phyloP scores from a whole-genome alignment of 345 rosid genomes.

The Citrus sinensis region DNA sequence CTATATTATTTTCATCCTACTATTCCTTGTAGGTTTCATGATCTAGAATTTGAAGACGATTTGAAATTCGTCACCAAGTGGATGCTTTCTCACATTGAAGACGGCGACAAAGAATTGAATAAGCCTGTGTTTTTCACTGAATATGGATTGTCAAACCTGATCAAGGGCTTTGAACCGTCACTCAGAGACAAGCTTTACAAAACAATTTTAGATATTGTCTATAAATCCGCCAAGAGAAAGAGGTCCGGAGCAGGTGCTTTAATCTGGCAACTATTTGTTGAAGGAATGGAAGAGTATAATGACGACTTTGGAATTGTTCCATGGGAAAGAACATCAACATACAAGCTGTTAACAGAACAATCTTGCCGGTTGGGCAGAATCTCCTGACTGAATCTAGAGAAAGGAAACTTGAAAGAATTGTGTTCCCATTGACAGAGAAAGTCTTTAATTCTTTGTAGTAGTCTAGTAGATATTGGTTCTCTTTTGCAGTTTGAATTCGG shows the following conservation, averaged over 20 bases:
- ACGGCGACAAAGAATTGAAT: slow-evolving; percentile 69
- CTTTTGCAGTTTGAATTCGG: neutral
- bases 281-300: slow-evolving; percentile 81
- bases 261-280: slow-evolving; percentile 72
- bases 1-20: neutral
- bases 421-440: slow-evolving; percentile 38
- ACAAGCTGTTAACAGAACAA: slow-evolving; percentile 50
- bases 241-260: slow-evolving; percentile 84
- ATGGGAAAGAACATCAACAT: slow-evolving; percentile 60
- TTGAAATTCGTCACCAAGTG: slow-evolving; percentile 66
- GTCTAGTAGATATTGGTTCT: neutral
- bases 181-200: slow-evolving; percentile 59
- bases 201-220: slow-evolving; percentile 50
- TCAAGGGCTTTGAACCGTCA: slow-evolving; percentile 57
- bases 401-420: slow-evolving; percentile 38
- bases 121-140: slow-evolving; percentile 88
- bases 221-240: slow-evolving; percentile 65
- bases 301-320: slow-evolving; percentile 88
- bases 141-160: slow-evolving; percentile 74
- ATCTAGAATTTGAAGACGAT: slow-evolving; percentile 60
- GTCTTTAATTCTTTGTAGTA: neutral
- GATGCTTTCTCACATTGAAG: slow-evolving; percentile 87
- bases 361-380: slow-evolving; percentile 70
- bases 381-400: slow-evolving; percentile 28
- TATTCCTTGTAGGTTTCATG: slow-evolving; percentile 55